Percentiles rank a stretch among this genome's conserved stretches.
phyloP scores from a whole-genome alignment of 2,329 filamentous ascomycete species.

The Microcyclospora pomicola region DNA sequence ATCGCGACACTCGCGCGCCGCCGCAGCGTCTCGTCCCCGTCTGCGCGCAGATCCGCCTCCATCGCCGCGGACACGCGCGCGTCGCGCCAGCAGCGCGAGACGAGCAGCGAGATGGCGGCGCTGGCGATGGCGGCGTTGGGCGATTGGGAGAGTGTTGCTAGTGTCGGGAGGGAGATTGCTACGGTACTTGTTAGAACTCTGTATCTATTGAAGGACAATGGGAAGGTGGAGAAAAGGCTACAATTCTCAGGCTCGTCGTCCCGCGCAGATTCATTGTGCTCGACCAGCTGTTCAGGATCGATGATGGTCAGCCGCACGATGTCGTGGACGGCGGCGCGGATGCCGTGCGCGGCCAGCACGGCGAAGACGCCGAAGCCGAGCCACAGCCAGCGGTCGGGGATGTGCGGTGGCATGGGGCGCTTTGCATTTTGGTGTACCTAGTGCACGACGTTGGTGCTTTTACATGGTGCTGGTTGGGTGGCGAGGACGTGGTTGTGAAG shows the following conservation, averaged over 20 bases:
- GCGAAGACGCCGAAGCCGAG: slow-evolving; percentile 40
- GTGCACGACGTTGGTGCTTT: no score
- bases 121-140: slow-evolving; percentile 24
- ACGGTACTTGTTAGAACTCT: slow-evolving; percentile 1
- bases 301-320: slow-evolving; percentile 54
- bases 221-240: background rate
- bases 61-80: no score
- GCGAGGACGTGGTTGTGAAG: no score
- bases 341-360: slow-evolving; percentile 42
- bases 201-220: background rate
- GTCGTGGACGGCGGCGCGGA: slow-evolving; percentile 44
- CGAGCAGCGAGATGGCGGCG: background rate
- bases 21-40: no score
- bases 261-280: slow-evolving; percentile 46
- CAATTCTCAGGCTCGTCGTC: slow-evolving; percentile 43
- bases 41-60: no score
- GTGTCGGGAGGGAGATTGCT: slow-evolving; percentile 28
- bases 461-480: no score
- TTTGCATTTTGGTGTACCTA: no score
- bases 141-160: slow-evolving; percentile 27
- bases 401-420: slow-evolving; percentile 20
- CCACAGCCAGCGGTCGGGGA: slow-evolving; percentile 35
- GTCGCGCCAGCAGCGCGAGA: background rate
- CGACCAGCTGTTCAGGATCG: slow-evolving; percentile 46
- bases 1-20: no score